A percentile compares a stretch with the other conserved stretches of the same genome.
phyloP scores from a whole-genome alignment of 2,329 filamentous ascomycete species.

The Diplodia intermedia region DNA sequence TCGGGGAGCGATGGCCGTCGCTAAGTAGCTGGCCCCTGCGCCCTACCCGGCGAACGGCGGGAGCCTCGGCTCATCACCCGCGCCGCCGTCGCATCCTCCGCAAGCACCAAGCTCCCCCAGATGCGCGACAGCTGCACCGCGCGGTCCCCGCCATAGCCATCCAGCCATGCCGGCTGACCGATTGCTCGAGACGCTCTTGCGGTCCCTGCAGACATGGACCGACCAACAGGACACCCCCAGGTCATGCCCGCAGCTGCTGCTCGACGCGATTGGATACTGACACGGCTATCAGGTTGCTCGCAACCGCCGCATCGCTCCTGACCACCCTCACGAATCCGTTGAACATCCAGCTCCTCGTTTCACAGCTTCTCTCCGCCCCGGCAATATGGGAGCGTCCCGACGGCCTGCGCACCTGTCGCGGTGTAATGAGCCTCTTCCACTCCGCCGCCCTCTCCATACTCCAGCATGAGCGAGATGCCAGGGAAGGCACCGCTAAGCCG shows the following conservation, averaged over 20 bases:
- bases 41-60: slow-evolving; percentile 24
- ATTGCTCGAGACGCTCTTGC: slow-evolving; percentile 70
- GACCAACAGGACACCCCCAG: slow-evolving; percentile 65
- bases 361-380: slow-evolving; percentile 73
- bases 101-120: neutral
- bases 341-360: slow-evolving; percentile 75
- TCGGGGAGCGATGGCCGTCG: slow-evolving; percentile 6
- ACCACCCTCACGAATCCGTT: slow-evolving; percentile 75
- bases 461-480: slow-evolving; percentile 54
- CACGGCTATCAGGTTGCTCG: slow-evolving; percentile 57
- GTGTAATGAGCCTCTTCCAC: slow-evolving; percentile 75
- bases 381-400: slow-evolving; percentile 72
- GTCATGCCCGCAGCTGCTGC: slow-evolving; percentile 48
- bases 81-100: neutral
- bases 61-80: slow-evolving; percentile 24
- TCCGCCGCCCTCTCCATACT: slow-evolving; percentile 66
- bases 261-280: neutral
- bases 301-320: slow-evolving; percentile 71
- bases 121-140: neutral
- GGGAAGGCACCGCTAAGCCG: slow-evolving; percentile 38
- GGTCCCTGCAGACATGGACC: slow-evolving; percentile 66
- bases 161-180: slow-evolving; percentile 69
- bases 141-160: neutral
- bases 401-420: slow-evolving; percentile 67
- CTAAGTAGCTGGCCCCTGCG: slow-evolving; percentile 9